Evolutionary conservation across 208 protist genomes (phyloP).

Genomic region (Wallacemonas rigidus): DNA sequence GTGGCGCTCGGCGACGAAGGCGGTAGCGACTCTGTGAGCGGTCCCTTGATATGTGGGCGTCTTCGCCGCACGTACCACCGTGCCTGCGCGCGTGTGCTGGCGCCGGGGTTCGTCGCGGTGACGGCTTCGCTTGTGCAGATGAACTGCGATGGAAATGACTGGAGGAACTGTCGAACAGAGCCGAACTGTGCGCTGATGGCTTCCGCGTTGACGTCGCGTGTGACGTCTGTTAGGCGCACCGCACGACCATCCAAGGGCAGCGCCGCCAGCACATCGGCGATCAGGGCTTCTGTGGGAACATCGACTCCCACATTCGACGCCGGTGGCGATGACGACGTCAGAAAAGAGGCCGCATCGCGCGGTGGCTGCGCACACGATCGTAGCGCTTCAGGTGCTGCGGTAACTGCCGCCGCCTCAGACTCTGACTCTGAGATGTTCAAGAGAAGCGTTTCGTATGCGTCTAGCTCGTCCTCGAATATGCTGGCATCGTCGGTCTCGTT

Average conservation of each 20-base stretch:
- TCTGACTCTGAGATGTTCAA: constrained; percentile 5
- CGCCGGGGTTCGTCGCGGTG: constrained; percentile 1
- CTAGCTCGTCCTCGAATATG: constrained; percentile 27
- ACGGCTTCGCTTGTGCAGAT: constrained; percentile 20
- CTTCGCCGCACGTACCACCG: constrained; percentile 46
- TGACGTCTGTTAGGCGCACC: constrained; percentile 56
- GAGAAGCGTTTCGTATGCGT: constrained; percentile 74
- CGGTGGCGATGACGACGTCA: too few species aligned
- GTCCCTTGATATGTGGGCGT: not conserved
- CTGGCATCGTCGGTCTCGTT: not conserved
- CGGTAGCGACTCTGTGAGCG: not conserved
- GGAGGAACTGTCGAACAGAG: constrained; percentile 58
- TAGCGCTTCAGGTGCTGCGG: too few species aligned
- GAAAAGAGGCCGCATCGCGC: too few species aligned
- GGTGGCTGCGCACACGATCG: too few species aligned
- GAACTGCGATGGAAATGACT: constrained; percentile 54
- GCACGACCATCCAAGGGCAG: constrained; percentile 55
- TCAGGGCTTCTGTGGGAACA: constrained; percentile 18
- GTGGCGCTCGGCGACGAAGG: not conserved
- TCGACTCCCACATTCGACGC: not conserved
- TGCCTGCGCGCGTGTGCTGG: not conserved
- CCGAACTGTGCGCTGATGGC: constrained; percentile 46
- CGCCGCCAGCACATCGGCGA: constrained; percentile 38
- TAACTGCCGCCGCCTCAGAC: too few species aligned
- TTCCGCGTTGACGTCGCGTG: constrained; percentile 56